Evolutionary conservation across 2,329 filamentous ascomycete genomes (phyloP).

Genomic region (Neofusicoccum parvum): DNA sequence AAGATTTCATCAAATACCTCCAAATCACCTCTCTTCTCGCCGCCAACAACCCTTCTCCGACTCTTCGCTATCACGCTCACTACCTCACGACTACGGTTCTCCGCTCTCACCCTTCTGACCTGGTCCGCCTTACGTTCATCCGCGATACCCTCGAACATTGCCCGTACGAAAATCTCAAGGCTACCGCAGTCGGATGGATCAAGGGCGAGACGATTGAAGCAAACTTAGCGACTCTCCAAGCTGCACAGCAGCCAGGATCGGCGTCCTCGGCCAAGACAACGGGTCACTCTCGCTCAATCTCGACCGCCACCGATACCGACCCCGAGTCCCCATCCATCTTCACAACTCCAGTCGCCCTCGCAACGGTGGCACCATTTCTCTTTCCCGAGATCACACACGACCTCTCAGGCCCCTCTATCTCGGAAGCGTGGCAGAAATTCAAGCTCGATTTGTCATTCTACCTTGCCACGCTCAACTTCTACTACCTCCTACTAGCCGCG

Average conservation of each 20-base stretch:
- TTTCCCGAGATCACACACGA: conserved; percentile 53
- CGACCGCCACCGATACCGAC: conserved; percentile 18
- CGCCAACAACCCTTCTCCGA: conserved; percentile 51
- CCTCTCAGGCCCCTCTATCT: conserved; percentile 36
- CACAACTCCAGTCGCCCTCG: conserved; percentile 49
- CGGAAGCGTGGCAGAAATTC: conserved; percentile 47
- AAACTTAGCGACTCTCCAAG: conserved; percentile 28
- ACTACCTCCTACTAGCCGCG: conserved; percentile 58
- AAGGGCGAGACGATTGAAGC: conserved; percentile 61
- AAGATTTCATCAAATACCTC: conserved; percentile 56
- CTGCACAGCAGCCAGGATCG: conserved; percentile 23
- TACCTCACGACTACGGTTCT: conserved; percentile 53
- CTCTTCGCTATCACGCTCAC: conserved; percentile 51
- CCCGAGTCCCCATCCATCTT: conserved; percentile 43
- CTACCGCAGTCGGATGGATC: conserved; percentile 61
- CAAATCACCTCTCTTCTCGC: conserved; percentile 52
- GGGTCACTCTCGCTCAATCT: conserved; percentile 19
- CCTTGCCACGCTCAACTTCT: conserved; percentile 60
- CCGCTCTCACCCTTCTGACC: conserved; percentile 56
- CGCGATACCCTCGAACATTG: conserved; percentile 58
- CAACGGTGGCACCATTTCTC: conserved; percentile 53
- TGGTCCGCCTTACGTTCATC: conserved; percentile 56
- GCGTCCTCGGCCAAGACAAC: conserved; percentile 23
- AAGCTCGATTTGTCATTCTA: conserved; percentile 56
- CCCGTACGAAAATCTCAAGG: conserved; percentile 56